Base-by-base conservation (phyloP, 495 filamentous ascomycete species). In the Astrothelium macrocarpum region DNA sequence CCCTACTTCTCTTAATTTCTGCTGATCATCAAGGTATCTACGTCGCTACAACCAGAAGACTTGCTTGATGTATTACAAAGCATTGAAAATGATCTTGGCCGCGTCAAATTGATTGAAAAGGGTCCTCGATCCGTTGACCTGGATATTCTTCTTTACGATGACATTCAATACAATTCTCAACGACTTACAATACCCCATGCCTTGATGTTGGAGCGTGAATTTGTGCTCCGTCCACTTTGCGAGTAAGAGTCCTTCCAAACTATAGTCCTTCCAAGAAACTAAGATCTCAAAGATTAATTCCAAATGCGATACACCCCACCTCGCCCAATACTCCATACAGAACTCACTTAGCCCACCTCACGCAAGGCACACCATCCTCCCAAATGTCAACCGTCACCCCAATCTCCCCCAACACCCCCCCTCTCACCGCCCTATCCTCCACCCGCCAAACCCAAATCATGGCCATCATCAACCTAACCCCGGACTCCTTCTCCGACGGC, bases 401-500 rank as follows among this genome's bases (percentile, higher is more conserved):
- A 18, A 80, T 95, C 61, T 84, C 84, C 1, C 66, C 78, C 9
- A 68, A 71, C 53, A 79, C 85, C 42, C 77, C 81, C 14, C 80
- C 86, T 0, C 76, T 96, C 5, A 81, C 83, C 45, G 79, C 88
- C 26, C 82, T 87, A 34, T 79, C 84, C 64, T 77, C 85, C 0
- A 78, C 74, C 60, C 86, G 89, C 49, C 78, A 77, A 53, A 97
- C 92, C 1, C 83, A 85, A 61, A 75, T 97, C 45, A 97, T 98
- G 94, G 88, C 90, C 32, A 95, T 98, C 67, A 80, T 97, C 60
- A 98, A 98, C 77, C 78, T 96, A 63, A 97, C 93, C 0, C 94
- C 93, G 11, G 94, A 98, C 78, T 97, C 94, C 43, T 97, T 97
- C 79, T 97, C 92, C 14, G 91, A 97, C 68, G 94, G 91, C 60